Percentiles rank a stretch among this genome's conserved stretches.
Evolutionary conservation across 2,329 filamentous ascomycete species (phyloP).

Genomic region (Ambrosiella beaveri): DNA sequence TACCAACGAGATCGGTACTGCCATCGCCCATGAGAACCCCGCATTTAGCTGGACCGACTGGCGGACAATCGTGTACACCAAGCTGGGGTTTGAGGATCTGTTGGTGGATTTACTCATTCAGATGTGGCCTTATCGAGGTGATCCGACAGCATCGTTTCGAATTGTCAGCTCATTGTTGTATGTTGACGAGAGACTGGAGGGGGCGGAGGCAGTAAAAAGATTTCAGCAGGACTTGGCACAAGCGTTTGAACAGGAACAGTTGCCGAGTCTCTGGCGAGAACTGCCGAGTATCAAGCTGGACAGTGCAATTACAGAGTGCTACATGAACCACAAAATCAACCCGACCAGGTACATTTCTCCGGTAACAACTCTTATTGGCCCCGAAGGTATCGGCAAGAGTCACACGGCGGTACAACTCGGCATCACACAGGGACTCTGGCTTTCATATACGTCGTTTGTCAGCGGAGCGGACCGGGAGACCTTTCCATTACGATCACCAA

Average conservation of each 20-base stretch:
- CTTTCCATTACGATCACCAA: constrained; percentile 7
- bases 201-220: not conserved
- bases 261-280: constrained; percentile 9
- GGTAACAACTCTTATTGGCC: constrained; percentile 7
- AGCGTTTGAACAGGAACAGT: constrained; percentile 9
- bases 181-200: not conserved
- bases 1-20: constrained; percentile 10
- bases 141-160: constrained; percentile 1
- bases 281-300: constrained; percentile 7
- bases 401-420: constrained; percentile 7
- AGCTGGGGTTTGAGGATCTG: constrained; percentile 9
- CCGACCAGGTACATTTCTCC: constrained; percentile 10
- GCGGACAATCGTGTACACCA: constrained; percentile 10
- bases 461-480: not conserved
- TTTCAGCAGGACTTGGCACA: not conserved
- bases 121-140: constrained; percentile 7
- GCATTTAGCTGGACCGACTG: constrained; percentile 11
- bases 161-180: constrained; percentile 7
- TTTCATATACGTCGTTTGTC: constrained; percentile 8
- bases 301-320: not conserved
- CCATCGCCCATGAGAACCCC: constrained; percentile 10
- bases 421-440: constrained; percentile 7
- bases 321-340: constrained; percentile 7
- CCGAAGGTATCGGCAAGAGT: constrained; percentile 11
- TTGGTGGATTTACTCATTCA: constrained; percentile 6